Evolutionary conservation across 2,329 filamentous ascomycete genomes (phyloP).

Genomic region (Dichotomopilus funicola): DNA sequence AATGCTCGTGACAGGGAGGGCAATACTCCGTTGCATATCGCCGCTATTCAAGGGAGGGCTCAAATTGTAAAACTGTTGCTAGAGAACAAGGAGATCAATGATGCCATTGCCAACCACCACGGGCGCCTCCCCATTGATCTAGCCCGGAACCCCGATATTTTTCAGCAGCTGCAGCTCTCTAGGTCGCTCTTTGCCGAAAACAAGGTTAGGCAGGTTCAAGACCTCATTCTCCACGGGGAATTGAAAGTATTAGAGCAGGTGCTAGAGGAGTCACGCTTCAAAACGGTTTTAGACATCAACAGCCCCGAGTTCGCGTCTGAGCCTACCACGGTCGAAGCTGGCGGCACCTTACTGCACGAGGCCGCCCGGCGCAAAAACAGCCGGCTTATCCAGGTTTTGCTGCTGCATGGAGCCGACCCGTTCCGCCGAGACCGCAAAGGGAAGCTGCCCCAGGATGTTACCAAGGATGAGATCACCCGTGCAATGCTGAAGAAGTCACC

Average conservation of each 20-base stretch:
- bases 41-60: slow-evolving; percentile 72
- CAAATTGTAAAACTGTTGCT: slow-evolving; percentile 78
- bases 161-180: slow-evolving; percentile 86
- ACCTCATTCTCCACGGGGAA: slow-evolving; percentile 63
- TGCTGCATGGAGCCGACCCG: slow-evolving; percentile 91
- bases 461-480: slow-evolving; percentile 84
- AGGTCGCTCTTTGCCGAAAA: slow-evolving; percentile 83
- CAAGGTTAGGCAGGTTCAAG: slow-evolving; percentile 78
- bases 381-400: slow-evolving; percentile 78
- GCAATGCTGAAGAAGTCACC: slow-evolving; percentile 90
- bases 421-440: slow-evolving; percentile 93
- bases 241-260: slow-evolving; percentile 74
- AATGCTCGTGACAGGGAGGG: slow-evolving; percentile 90
- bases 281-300: slow-evolving; percentile 87
- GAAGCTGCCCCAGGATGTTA: slow-evolving; percentile 91
- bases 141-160: slow-evolving; percentile 87
- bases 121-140: slow-evolving; percentile 83
- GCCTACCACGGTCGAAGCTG: slow-evolving; percentile 65
- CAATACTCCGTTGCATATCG: slow-evolving; percentile 87
- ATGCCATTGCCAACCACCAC: slow-evolving; percentile 76
- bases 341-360: slow-evolving; percentile 91
- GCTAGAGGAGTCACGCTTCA: slow-evolving; percentile 76
- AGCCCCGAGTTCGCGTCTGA: slow-evolving; percentile 83
- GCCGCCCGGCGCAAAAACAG: slow-evolving; percentile 83
- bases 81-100: slow-evolving; percentile 77